phyloP scores from a whole-genome alignment of 2,329 filamentous ascomycete genomes.

The Amesomyces nigricolor region DNA sequence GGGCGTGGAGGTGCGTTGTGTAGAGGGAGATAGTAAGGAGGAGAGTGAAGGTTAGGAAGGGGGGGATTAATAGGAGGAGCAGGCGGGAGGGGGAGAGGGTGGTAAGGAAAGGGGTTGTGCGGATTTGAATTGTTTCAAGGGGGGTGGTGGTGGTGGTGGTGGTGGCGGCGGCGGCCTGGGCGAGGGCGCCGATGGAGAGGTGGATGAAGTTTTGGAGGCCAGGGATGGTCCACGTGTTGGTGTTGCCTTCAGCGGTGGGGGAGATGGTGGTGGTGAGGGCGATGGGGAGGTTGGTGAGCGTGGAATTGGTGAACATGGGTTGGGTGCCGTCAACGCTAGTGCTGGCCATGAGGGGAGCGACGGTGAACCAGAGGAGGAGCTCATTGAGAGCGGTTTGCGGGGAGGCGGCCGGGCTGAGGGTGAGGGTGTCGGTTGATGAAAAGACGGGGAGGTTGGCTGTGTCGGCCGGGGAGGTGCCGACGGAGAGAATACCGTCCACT shows the following conservation, averaged over 20 bases:
- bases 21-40: slow-evolving; percentile 1
- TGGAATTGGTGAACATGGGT: slow-evolving; percentile 24
- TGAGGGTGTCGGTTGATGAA: slow-evolving; percentile 18
- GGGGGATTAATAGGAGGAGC: slow-evolving; percentile 18
- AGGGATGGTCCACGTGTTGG: slow-evolving; percentile 21
- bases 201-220: slow-evolving; percentile 21
- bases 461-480: not conserved
- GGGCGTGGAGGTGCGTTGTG: slow-evolving; percentile 3
- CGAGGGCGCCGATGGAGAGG: slow-evolving; percentile 22
- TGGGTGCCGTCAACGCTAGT: slow-evolving; percentile 22
- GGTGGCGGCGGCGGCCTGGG: slow-evolving; percentile 16
- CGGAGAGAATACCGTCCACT: slow-evolving; percentile 18
- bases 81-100: slow-evolving; percentile 11
- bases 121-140: not conserved
- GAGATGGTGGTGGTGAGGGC: slow-evolving; percentile 15
- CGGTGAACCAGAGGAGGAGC: slow-evolving; percentile 25
- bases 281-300: slow-evolving; percentile 17
- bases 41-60: slow-evolving; percentile 3
- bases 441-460: slow-evolving; percentile 11
- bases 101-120: not conserved
- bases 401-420: slow-evolving; percentile 4
- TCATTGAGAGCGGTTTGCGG: slow-evolving; percentile 20
- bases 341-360: slow-evolving; percentile 21
- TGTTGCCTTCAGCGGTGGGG: not conserved
- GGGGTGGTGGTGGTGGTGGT: not conserved